A percentile compares a stretch with the other conserved stretches of the same genome.
Conservation (phyloP, 2,329 filamentous ascomycete genomes). For the Cercospora sp. region DNA sequence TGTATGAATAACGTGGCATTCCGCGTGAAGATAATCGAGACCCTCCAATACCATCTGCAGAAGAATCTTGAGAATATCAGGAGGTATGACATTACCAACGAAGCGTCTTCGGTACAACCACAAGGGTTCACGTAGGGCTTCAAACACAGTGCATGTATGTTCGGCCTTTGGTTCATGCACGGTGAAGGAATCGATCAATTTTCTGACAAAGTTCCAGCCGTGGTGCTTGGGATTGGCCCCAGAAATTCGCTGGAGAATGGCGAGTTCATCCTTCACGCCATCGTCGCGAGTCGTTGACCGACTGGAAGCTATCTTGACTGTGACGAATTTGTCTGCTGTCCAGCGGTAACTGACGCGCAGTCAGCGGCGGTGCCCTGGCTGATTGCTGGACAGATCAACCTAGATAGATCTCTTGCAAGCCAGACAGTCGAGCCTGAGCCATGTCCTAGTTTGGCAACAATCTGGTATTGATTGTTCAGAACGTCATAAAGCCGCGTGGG, state of each 20-base stretch:
- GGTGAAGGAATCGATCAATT: conserved; percentile 18
- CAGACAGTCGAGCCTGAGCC: conserved; percentile 46
- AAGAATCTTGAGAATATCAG: conserved; percentile 23
- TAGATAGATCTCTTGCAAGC: conserved; percentile 40
- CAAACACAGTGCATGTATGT: conserved; percentile 30
- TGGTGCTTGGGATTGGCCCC: background rate
- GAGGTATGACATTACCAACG: conserved; percentile 13
- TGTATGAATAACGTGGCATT: conserved; percentile 33
- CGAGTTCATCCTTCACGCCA: background rate
- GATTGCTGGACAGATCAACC: background rate
- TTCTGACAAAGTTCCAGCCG: conserved; percentile 8
- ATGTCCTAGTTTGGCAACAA: conserved; percentile 47
- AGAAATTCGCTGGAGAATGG: background rate
- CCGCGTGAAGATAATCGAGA: conserved; percentile 33
- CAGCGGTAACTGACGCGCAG: background rate
- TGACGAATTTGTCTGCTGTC: background rate
- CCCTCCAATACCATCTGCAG: conserved; percentile 23
- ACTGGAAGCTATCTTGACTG: conserved; percentile 1
- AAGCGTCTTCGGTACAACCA: conserved; percentile 20
- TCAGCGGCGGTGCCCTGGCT: background rate
- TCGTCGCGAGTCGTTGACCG: background rate
- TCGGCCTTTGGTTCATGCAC: conserved; percentile 15
- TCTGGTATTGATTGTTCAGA: conserved; percentile 38
- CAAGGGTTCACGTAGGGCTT: conserved; percentile 26
- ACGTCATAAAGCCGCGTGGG: conserved; percentile 40